phyloP scores from a whole-genome alignment of 768 basidiomycete species.

The Tylopilus felleus region DNA sequence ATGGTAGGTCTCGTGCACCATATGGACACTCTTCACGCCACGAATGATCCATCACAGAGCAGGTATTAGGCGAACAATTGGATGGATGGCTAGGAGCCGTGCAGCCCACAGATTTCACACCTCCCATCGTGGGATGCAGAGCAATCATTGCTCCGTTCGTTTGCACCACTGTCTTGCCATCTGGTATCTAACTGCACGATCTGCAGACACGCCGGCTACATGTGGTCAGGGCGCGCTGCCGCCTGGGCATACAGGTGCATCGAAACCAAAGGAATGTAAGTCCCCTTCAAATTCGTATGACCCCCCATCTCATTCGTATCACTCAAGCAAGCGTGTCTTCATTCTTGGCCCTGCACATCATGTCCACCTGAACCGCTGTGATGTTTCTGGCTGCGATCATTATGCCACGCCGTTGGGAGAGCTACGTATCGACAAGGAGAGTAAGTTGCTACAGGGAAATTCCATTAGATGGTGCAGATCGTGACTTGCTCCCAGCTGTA shows the following conservation, averaged over 20 bases:
- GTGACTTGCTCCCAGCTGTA: conserved; percentile 16
- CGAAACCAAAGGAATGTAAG: conserved; percentile 77
- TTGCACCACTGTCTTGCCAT: background rate
- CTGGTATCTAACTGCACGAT: conserved; percentile 8
- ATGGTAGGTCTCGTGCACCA: conserved; percentile 43
- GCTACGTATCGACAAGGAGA: conserved; percentile 72
- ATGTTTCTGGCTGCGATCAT: conserved; percentile 69
- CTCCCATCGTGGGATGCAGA: conserved; percentile 67
- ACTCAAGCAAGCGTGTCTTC: conserved; percentile 80
- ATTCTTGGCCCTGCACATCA: conserved; percentile 97
- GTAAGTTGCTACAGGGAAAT: conserved; percentile 43
- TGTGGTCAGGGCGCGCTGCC: conserved; percentile 89
- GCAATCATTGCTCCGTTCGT: conserved; percentile 97
- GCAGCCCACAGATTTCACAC: conserved; percentile 48
- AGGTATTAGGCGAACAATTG: conserved; percentile 60
- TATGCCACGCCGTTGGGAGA: conserved; percentile 88
- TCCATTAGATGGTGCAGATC: background rate
- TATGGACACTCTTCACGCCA: conserved; percentile 14
- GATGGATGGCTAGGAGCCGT: conserved; percentile 61
- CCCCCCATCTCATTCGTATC: conserved; percentile 7
- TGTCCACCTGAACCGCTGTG: conserved; percentile 82
- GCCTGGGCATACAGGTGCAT: conserved; percentile 96
- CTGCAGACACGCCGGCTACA: conserved; percentile 89
- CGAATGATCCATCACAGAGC: conserved; percentile 38
- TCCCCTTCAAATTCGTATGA: conserved; percentile 11